Conservation (phyloP, 1,284 basidiomycete species). For the Taiwanofungus camphoratus region DNA sequence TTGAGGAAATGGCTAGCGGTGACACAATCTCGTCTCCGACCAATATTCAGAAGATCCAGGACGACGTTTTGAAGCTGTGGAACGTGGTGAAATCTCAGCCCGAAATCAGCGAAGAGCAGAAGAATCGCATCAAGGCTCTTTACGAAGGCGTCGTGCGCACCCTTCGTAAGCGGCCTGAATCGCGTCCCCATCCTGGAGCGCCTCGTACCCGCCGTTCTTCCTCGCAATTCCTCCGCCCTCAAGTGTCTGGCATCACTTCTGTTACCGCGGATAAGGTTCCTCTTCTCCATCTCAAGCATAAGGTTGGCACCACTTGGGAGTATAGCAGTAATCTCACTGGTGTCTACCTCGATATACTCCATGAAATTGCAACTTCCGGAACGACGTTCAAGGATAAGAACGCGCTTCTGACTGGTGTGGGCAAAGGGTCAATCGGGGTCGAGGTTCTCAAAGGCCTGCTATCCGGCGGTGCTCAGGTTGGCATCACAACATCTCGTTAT, state of each 20-base stretch:
- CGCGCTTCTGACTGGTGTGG: conserved; percentile 94
- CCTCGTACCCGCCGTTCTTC: conserved; percentile 80
- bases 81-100: conserved; percentile 96
- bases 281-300: conserved; percentile 93
- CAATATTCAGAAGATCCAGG: conserved; percentile 96
- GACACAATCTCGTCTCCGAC: conserved; percentile 78
- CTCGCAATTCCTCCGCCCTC: conserved; percentile 91
- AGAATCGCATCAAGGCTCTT: conserved; percentile 93
- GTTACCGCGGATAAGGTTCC: conserved; percentile 90
- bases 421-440: conserved; percentile 95
- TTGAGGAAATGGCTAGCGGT: conserved; percentile 97
- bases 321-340: conserved; percentile 96
- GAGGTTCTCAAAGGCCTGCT: conserved; percentile 96
- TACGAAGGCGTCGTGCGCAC: conserved; percentile 94
- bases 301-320: conserved; percentile 94
- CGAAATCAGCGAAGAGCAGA: conserved; percentile 94
- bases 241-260: conserved; percentile 69
- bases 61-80: conserved; percentile 95
- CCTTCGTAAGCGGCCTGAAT: conserved; percentile 61
- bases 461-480: conserved; percentile 92
- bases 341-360: conserved; percentile 92
- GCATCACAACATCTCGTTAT: conserved; percentile 96
- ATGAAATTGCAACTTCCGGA: conserved; percentile 97
- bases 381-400: conserved; percentile 99
- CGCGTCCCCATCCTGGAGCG: conserved; percentile 43